Evolutionary conservation across 2,329 filamentous ascomycete genomes (phyloP).

Genomic region (Cryoendolithus antarcticus): DNA sequence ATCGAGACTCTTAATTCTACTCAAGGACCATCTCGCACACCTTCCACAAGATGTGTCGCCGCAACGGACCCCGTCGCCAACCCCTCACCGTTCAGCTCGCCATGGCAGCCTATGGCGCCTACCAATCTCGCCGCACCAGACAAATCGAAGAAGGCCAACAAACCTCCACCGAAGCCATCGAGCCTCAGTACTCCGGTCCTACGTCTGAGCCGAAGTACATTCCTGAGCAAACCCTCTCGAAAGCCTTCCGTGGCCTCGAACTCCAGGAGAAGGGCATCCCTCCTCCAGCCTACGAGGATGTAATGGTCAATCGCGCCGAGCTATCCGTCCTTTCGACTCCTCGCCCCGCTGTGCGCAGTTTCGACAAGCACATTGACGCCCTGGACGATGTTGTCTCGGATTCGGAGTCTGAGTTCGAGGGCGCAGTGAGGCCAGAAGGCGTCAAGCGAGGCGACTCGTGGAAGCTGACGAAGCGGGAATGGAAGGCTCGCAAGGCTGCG

Average conservation of each 20-base stretch:
- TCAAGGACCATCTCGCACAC: no score
- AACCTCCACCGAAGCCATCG: no score
- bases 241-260: no score
- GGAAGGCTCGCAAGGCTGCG: not conserved
- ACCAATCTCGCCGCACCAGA: conserved; percentile 1
- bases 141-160: not conserved
- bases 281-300: conserved; percentile 3
- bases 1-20: no score
- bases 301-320: not conserved
- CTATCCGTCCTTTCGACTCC: no score
- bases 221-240: no score
- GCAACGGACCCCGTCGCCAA: not conserved
- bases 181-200: no score
- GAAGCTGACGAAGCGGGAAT: no score
- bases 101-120: conserved; percentile 1
- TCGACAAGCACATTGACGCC: no score
- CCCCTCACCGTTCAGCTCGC: conserved; percentile 1
- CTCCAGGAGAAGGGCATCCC: not conserved
- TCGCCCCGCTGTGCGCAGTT: no score
- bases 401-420: not conserved
- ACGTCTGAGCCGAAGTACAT: no score
- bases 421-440: not conserved
- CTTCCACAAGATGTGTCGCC: conserved; percentile 2
- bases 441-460: not conserved
- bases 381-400: not conserved